These are phyloP conservation scores for Penicillium sp. DNA, from an alignment of 2,329 filamentous ascomycete species.

Conservation along the genomic window DNA sequence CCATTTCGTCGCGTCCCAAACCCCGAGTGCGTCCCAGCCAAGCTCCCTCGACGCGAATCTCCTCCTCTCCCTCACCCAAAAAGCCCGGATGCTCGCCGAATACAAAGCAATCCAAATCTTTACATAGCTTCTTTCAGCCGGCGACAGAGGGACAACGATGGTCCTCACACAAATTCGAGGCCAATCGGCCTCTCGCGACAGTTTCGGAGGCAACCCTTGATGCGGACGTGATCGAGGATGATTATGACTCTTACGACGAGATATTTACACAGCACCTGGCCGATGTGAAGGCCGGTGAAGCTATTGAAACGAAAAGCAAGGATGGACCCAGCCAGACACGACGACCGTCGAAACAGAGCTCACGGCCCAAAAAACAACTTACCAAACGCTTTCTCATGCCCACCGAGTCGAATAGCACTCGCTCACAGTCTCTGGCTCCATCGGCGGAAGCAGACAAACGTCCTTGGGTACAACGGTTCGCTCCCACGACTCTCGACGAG, in stretches of 20 bases:
- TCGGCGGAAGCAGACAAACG: slow-evolving; percentile 51
- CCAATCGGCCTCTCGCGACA: slow-evolving; percentile 11
- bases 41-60: slow-evolving; percentile 12
- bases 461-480: slow-evolving; percentile 87
- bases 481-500: slow-evolving; percentile 72
- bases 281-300: slow-evolving; percentile 16
- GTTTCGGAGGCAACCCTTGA: slow-evolving; percentile 23
- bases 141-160: slow-evolving; percentile 42
- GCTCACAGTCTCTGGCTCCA: slow-evolving; percentile 11
- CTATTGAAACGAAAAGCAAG: slow-evolving; percentile 4
- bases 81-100: slow-evolving; percentile 15
- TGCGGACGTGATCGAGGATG: slow-evolving; percentile 42
- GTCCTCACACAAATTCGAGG: slow-evolving; percentile 30
- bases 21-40: slow-evolving; percentile 7
- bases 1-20: slow-evolving; percentile 17
- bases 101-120: slow-evolving; percentile 30
- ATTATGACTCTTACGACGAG: slow-evolving; percentile 40
- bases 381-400: slow-evolving; percentile 32
- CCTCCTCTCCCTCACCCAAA: slow-evolving; percentile 32
- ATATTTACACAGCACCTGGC: slow-evolving; percentile 35
- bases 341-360: slow-evolving; percentile 18
- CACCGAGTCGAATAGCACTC: not conserved
- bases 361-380: slow-evolving; percentile 11
- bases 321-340: slow-evolving; percentile 5
- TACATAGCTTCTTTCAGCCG: slow-evolving; percentile 44